phyloP scores from a whole-genome alignment of 768 basidiomycete genomes.

The Rhizopogon vinicolor region DNA sequence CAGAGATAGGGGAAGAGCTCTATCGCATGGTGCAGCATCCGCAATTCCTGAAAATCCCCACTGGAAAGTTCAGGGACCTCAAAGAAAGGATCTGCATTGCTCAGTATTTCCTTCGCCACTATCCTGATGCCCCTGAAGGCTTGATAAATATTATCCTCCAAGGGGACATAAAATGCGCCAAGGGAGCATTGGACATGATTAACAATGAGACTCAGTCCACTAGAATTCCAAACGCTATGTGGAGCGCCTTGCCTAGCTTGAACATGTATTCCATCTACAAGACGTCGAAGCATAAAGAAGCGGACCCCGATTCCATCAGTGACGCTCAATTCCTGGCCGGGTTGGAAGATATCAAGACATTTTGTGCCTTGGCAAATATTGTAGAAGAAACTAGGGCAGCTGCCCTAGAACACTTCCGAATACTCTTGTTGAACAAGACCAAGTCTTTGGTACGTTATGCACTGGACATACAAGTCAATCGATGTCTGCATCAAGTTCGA shows the following conservation, averaged over 20 bases:
- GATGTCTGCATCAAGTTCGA: neutral
- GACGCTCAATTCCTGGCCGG: slow-evolving; percentile 15
- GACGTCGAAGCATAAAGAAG: too few species aligned
- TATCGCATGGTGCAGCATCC: neutral
- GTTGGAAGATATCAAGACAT: slow-evolving; percentile 1
- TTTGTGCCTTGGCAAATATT: neutral
- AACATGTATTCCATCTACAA: too few species aligned
- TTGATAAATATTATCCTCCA: slow-evolving; percentile 5
- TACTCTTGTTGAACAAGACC: neutral
- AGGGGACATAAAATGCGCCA: neutral
- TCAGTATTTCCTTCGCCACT: neutral
- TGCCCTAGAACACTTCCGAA: neutral
- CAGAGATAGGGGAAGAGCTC: slow-evolving; percentile 7
- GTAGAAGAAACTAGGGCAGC: neutral
- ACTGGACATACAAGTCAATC: slow-evolving; percentile 7
- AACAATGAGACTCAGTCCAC: too few species aligned
- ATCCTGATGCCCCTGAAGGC: neutral
- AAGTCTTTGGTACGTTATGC: slow-evolving; percentile 2
- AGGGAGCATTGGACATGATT: neutral
- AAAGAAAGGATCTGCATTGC: slow-evolving; percentile 7
- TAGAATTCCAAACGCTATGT: too few species aligned
- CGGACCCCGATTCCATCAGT: neutral
- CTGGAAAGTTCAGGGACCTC: neutral
- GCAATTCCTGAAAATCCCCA: too few species aligned
- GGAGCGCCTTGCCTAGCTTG: too few species aligned